Conservation (phyloP, 2,329 filamentous ascomycete genomes). For the Pyrenochaeta sp. region DNA sequence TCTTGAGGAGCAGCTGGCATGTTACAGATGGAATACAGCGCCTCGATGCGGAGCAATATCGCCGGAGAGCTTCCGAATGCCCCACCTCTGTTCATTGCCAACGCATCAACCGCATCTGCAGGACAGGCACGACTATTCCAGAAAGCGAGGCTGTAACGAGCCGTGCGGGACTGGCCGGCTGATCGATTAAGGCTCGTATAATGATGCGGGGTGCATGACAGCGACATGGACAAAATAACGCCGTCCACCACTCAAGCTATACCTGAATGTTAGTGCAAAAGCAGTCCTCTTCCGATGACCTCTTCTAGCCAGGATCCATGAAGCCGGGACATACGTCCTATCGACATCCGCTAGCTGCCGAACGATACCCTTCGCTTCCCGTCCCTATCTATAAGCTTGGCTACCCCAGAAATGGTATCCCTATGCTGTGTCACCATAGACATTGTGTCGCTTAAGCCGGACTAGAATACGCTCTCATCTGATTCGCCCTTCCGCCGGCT, state of each 20-base stretch:
- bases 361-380: neutral
- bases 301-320: neutral
- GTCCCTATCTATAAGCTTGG: neutral
- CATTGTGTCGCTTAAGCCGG: neutral
- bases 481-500: neutral
- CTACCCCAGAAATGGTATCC: neutral
- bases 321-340: neutral
- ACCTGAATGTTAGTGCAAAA: neutral
- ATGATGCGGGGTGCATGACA: slow-evolving; percentile 34
- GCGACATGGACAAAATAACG: neutral
- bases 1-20: slow-evolving; percentile 1
- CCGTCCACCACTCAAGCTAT: slow-evolving; percentile 1
- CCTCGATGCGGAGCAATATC: slow-evolving; percentile 22
- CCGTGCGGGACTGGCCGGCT: slow-evolving; percentile 29
- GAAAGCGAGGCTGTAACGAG: slow-evolving; percentile 19
- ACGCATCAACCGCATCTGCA: slow-evolving; percentile 4
- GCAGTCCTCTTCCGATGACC: neutral
- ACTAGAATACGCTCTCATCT: neutral
- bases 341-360: neutral
- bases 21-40: slow-evolving; percentile 10
- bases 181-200: slow-evolving; percentile 26
- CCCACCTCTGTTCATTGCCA: slow-evolving; percentile 20
- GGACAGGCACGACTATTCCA: slow-evolving; percentile 12
- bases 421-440: neutral
- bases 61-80: slow-evolving; percentile 18